These are phyloP conservation scores for Chalciporus piperatoides DNA, from an alignment of 1,284 basidiomycete genomes.

Conservation along the genomic window DNA sequence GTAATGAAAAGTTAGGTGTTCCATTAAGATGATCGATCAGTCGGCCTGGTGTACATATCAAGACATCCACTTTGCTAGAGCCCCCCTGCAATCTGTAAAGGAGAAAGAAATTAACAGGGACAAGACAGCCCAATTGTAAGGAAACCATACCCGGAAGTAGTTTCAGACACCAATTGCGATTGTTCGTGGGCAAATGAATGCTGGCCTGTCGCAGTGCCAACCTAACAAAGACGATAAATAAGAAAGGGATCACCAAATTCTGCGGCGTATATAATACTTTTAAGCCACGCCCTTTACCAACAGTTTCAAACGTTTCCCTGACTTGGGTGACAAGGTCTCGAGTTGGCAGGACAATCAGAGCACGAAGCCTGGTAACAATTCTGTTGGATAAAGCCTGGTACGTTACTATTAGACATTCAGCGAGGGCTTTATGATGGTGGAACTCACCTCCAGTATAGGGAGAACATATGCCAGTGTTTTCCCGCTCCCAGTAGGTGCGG, in stretches of 20 bases:
- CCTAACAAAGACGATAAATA: slow-evolving; percentile 39
- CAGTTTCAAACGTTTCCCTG: slow-evolving; percentile 82
- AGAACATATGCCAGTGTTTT: slow-evolving; percentile 95
- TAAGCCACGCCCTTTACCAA: slow-evolving; percentile 83
- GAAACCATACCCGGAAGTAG: slow-evolving; percentile 41
- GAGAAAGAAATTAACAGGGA: not conserved
- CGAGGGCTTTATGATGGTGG: slow-evolving; percentile 2
- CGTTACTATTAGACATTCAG: slow-evolving; percentile 1
- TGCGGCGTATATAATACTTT: slow-evolving; percentile 50
- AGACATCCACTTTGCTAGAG: slow-evolving; percentile 86
- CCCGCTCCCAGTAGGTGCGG: slow-evolving; percentile 95
- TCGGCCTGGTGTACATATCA: slow-evolving; percentile 94
- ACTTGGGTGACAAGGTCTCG: slow-evolving; percentile 95
- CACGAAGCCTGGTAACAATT: slow-evolving; percentile 81
- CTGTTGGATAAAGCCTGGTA: slow-evolving; percentile 67
- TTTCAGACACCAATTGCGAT: slow-evolving; percentile 61
- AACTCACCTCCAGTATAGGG: slow-evolving; percentile 81
- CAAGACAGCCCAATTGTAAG: not conserved
- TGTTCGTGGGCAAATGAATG: slow-evolving; percentile 85
- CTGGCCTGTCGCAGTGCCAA: slow-evolving; percentile 78
- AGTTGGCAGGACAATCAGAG: slow-evolving; percentile 90
- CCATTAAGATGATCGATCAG: slow-evolving; percentile 90
- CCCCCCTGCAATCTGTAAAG: slow-evolving; percentile 61
- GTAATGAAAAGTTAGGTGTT: slow-evolving; percentile 87
- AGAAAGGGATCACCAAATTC: not conserved